Evolutionary conservation across 257 asterid species (phyloP).

Genomic region (Cordia subcordata): DNA sequence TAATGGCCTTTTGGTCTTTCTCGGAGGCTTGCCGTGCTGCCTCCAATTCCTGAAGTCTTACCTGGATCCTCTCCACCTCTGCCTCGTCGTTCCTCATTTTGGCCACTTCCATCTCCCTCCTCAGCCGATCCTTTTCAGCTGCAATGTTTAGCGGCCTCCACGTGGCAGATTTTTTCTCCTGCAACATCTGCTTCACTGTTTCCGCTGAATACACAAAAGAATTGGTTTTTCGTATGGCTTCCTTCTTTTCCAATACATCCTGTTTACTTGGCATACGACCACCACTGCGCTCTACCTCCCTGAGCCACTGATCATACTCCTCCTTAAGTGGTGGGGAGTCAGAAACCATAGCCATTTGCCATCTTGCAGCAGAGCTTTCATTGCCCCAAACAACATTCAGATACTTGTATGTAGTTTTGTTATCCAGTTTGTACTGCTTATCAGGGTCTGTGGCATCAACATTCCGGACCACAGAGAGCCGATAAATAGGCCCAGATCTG

Average conservation of each 20-base stretch:
- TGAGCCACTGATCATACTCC: slow-evolving; percentile 93
- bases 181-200: slow-evolving; percentile 94
- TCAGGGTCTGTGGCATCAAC: slow-evolving; percentile 81
- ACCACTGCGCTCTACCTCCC: slow-evolving; percentile 77
- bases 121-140: slow-evolving; percentile 89
- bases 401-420: slow-evolving; percentile 80
- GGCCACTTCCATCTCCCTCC: slow-evolving; percentile 85
- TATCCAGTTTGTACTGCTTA: slow-evolving; percentile 77
- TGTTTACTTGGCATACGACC: slow-evolving; percentile 84
- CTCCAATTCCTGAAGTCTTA: slow-evolving; percentile 68
- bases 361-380: slow-evolving; percentile 91
- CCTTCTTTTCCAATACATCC: slow-evolving; percentile 79
- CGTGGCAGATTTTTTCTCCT: slow-evolving; percentile 95
- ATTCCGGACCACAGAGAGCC: slow-evolving; percentile 81
- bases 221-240: slow-evolving; percentile 76
- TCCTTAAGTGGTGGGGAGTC: slow-evolving; percentile 73
- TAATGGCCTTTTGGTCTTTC: slow-evolving; percentile 67
- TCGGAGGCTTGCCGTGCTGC: slow-evolving; percentile 52
- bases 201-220: slow-evolving; percentile 85
- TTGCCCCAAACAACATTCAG: slow-evolving; percentile 92
- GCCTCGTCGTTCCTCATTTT: slow-evolving; percentile 56
- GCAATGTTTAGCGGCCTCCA: slow-evolving; percentile 86
- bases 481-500: slow-evolving; percentile 70
- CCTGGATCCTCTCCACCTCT: slow-evolving; percentile 70
- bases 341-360: slow-evolving; percentile 98